Base-by-base conservation (phyloP, 306 rosid species). In the Casuarina cunninghamiana region DNA sequence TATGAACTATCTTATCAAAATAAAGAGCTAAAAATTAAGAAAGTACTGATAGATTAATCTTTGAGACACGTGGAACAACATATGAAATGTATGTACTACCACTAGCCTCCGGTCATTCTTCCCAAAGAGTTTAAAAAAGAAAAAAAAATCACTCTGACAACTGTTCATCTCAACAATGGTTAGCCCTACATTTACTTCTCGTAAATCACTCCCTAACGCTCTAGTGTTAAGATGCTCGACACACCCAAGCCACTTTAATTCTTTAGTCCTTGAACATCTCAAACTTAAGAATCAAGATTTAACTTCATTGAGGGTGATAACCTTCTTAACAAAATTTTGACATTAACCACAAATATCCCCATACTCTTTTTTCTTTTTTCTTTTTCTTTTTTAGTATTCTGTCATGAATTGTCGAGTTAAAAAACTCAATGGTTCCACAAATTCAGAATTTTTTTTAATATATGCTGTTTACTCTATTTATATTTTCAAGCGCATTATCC, bases 11-110 rank as follows among this genome's bases (percentile, higher is more conserved):
- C 26, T 38, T 35, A 35, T 48, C 76, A 69, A 71, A 60, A 19
- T 46, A 69, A 53, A 83, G 17, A 67, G 50, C 49, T 67, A 50
- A 67, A 41, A 63, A 67, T 3, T 67, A 42, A 7, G 71, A 67
- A 67, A 42, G 17, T 17, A n/a, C 2, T 58, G 21, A 9, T 11
- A 67, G 35, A 43, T 37, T 61, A 35, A 67, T 67, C 8, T 7
- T 67, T 42, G 32, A 17, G 15, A 41, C 42, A 67, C 17, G 42
- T 17, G 35, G 50, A 67, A 16, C 71, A 67, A 67, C n/a, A 9
- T 66, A 41, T 66, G 35, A 66, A 17, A n/a, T 3, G 49, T 17
- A 42, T 42, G 37, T 9, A 44, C 13, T 17, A 46, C 13, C 8
- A 46, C 42, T 67, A 67, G 37, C 51, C 42, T 41, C 35, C 41